Conservation (phyloP, 768 basidiomycete genomes). For the Piloderma croceum region DNA sequence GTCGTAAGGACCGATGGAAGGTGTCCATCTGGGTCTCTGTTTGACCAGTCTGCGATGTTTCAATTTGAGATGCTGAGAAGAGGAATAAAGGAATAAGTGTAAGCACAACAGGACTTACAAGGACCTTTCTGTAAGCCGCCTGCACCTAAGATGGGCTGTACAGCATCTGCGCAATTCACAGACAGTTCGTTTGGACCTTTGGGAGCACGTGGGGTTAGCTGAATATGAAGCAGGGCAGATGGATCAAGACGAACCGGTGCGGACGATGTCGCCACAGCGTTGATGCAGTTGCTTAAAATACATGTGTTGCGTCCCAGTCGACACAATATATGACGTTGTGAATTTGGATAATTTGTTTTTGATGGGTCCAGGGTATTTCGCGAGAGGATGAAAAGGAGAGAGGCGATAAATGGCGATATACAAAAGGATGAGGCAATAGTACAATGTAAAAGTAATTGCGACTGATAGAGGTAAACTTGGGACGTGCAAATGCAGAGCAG, state of each 20-base stretch:
- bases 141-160: conserved; percentile 30
- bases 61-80: no score
- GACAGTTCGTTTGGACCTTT: conserved; percentile 49
- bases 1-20: no score
- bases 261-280: conserved; percentile 31
- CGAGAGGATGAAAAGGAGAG: conserved; percentile 35
- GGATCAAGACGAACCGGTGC: conserved; percentile 26
- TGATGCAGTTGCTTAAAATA: conserved; percentile 28
- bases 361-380: conserved; percentile 31
- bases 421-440: conserved; percentile 8
- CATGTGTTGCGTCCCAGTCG: conserved; percentile 23
- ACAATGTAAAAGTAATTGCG: conserved; percentile 6
- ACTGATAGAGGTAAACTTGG: background rate
- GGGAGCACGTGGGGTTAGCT: background rate
- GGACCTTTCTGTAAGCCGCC: conserved; percentile 39
- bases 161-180: conserved; percentile 27
- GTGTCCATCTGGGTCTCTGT: no score
- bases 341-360: conserved; percentile 24
- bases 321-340: conserved; percentile 15
- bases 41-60: no score
- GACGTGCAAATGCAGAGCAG: background rate
- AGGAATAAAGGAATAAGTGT: no score
- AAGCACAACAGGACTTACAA: conserved; percentile 24
- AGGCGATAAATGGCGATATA: conserved; percentile 32
- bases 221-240: background rate